Evolutionary conservation across 2,329 filamentous ascomycete genomes (phyloP).

Genomic region (Endothia cerciana): DNA sequence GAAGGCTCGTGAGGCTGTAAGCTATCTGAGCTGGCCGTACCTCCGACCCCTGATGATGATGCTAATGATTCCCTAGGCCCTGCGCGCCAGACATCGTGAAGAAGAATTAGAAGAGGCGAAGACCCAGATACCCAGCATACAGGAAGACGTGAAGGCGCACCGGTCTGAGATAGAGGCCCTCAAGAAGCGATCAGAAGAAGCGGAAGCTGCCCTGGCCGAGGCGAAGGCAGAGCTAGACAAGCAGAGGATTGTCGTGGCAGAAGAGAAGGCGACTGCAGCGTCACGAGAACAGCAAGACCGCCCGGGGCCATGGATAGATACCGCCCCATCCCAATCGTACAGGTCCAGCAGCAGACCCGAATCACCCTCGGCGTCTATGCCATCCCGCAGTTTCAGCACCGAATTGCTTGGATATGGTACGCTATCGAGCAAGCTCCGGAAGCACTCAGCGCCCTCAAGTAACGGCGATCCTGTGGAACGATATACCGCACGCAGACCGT

Average conservation of each 20-base stretch:
- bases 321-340: constrained; percentile 46
- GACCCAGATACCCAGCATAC: constrained; percentile 65
- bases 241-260: constrained; percentile 46
- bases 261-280: constrained; percentile 33
- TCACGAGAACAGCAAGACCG: constrained; percentile 42
- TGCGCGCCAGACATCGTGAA: constrained; percentile 68
- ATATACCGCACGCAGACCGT: constrained; percentile 51
- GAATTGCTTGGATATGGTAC: constrained; percentile 54
- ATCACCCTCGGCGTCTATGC: constrained; percentile 56
- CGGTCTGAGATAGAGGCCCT: constrained; percentile 64
- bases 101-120: constrained; percentile 78
- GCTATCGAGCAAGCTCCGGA: constrained; percentile 47
- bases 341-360: constrained; percentile 56
- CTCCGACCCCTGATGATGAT: background rate
- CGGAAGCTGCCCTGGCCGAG: constrained; percentile 67
- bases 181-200: constrained; percentile 66
- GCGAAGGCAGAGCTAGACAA: constrained; percentile 54
- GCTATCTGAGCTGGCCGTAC: constrained; percentile 36
- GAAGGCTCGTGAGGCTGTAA: constrained; percentile 84
- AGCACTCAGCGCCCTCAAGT: constrained; percentile 55
- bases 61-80: constrained; percentile 56
- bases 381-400: constrained; percentile 56
- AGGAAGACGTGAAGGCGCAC: constrained; percentile 65
- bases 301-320: constrained; percentile 56
- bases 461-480: constrained; percentile 48